These are phyloP conservation scores for Lentinus tigrinus DNA, from an alignment of 768 basidiomycete genomes.

Conservation along the genomic window DNA sequence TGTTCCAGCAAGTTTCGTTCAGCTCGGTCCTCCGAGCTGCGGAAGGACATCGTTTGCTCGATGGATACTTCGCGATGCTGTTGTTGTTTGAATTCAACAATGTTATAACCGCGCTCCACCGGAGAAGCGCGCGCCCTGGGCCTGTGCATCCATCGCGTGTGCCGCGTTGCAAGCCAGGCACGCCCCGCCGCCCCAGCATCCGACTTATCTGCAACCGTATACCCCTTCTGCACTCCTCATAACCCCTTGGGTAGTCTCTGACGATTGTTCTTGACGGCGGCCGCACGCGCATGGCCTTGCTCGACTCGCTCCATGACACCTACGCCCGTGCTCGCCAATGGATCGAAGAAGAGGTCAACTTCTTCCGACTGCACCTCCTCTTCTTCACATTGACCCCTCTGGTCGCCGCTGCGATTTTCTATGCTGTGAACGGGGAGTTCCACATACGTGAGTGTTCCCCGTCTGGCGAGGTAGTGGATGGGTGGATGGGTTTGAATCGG, in stretches of 20 bases:
- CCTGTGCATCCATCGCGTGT: too few species aligned
- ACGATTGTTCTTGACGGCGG: not conserved
- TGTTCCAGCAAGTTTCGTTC: too few species aligned
- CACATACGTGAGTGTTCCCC: slow-evolving; percentile 23
- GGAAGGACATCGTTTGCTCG: too few species aligned
- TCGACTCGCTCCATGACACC: slow-evolving; percentile 2
- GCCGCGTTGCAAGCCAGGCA: not conserved
- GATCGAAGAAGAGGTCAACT: slow-evolving; percentile 38
- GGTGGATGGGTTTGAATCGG: too few species aligned
- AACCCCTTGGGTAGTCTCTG: not conserved
- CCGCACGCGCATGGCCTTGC: slow-evolving; percentile 4
- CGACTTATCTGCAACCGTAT: not conserved
- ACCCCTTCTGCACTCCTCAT: not conserved
- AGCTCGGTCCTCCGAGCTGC: too few species aligned
- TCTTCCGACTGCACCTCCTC: slow-evolving; percentile 51
- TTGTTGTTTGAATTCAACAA: too few species aligned
- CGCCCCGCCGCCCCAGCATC: too few species aligned
- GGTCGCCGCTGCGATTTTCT: slow-evolving; percentile 62
- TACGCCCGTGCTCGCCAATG: slow-evolving; percentile 13
- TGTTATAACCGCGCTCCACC: too few species aligned
- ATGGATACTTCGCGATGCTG: not conserved
- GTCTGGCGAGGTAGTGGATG: not conserved
- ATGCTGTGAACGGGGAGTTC: slow-evolving; percentile 56
- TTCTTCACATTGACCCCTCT: slow-evolving; percentile 59
- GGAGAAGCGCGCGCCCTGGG: too few species aligned